Percentiles rank a stretch among this genome's conserved stretches.
phyloP scores from a whole-genome alignment of 768 basidiomycete genomes.

The Tricholoma bakamatsutake region DNA sequence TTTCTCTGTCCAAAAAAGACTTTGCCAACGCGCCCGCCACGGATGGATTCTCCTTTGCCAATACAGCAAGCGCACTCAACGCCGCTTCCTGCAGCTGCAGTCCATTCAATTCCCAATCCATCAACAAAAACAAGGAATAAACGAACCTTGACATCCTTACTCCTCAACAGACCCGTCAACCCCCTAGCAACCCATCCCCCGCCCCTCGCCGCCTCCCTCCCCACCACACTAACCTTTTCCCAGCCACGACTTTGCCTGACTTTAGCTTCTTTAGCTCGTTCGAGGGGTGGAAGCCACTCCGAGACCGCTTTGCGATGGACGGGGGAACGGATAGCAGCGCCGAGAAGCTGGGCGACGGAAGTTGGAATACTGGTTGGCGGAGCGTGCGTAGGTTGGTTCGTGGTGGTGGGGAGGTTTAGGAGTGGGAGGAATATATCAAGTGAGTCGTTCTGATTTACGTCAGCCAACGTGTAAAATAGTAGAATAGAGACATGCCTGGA shows the following conservation, averaged over 20 bases:
- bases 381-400: not conserved
- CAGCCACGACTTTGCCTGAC: conserved; percentile 52
- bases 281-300: conserved; percentile 58
- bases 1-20: conserved; percentile 33
- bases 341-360: conserved; percentile 55
- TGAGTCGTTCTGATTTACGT: conserved; percentile 40
- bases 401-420: conserved; percentile 35
- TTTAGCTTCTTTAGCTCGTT: conserved; percentile 49
- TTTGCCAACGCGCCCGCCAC: conserved; percentile 48
- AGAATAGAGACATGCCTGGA: not conserved
- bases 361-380: conserved; percentile 23
- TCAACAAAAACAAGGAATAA: not conserved
- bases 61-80: conserved; percentile 55
- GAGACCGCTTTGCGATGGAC: conserved; percentile 44
- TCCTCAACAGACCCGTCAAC: conserved; percentile 41
- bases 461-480: not conserved
- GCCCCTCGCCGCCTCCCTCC: conserved; percentile 31
- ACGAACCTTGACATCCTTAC: conserved; percentile 50
- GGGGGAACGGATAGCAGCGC: conserved; percentile 40
- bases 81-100: conserved; percentile 60
- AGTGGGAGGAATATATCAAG: conserved; percentile 67
- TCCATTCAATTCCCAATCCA: not conserved
- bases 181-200: conserved; percentile 56
- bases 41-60: conserved; percentile 55
- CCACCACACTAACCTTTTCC: conserved; percentile 54